Evolutionary conservation across 2,329 filamentous ascomycete genomes (phyloP).

Genomic region (Pseudogymnoascus sp.): DNA sequence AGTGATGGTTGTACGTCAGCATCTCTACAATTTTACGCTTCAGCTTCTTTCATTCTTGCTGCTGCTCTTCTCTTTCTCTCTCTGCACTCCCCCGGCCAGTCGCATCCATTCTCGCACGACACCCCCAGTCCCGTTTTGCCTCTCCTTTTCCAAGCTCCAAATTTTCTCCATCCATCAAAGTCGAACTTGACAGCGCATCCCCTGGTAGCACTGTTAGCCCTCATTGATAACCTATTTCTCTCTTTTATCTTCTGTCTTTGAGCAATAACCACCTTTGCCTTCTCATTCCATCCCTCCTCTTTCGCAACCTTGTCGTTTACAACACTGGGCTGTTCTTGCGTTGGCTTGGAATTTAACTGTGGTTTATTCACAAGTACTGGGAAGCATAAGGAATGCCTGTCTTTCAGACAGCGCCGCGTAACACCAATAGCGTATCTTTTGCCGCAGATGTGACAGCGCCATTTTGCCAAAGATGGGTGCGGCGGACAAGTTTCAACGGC

Average conservation of each 20-base stretch:
- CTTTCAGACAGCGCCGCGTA: not conserved
- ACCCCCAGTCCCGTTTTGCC: not conserved
- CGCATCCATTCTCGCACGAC: not conserved
- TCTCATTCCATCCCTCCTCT: not conserved
- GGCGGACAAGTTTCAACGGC: not conserved
- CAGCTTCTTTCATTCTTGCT: not conserved
- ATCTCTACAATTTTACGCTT: not conserved
- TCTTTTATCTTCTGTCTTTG: not conserved
- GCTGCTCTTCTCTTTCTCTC: not conserved
- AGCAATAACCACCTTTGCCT: not conserved
- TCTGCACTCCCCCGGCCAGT: constrained; percentile 1
- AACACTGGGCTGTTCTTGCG: too few relatives aligned
- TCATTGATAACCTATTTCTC: not conserved
- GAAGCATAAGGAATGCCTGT: not conserved
- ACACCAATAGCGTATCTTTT: not conserved
- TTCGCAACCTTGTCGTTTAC: not conserved
- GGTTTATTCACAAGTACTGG: not conserved
- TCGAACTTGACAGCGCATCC: not conserved
- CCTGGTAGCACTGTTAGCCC: not conserved
- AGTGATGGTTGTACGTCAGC: not conserved
- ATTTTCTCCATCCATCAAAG: not conserved
- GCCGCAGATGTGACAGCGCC: not conserved
- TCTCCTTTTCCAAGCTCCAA: not conserved
- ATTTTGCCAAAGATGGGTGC: not conserved
- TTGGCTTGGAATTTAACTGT: not conserved